phyloP scores from a whole-genome alignment of 306 rosid species.

The Casuarina glauca region DNA sequence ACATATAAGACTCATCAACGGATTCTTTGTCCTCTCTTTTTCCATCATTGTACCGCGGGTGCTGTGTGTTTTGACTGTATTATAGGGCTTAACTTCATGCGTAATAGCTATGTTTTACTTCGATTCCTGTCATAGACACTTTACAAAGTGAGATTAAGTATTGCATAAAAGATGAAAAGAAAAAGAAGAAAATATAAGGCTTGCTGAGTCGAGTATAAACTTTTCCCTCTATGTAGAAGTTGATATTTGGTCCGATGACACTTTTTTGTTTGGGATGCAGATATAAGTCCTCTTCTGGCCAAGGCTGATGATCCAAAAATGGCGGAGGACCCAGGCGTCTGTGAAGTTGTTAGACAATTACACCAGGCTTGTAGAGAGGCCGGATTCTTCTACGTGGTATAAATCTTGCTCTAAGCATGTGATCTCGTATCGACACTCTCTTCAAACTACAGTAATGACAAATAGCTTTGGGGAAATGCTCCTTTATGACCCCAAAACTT shows the following conservation, averaged over 20 bases:
- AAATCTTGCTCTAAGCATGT: neutral
- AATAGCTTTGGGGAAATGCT: neutral
- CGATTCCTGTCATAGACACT: no score
- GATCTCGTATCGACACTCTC: neutral
- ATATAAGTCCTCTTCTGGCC: slow-evolving; percentile 65
- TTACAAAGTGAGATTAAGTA: no score
- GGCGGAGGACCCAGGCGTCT: slow-evolving; percentile 60
- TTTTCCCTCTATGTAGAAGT: neutral
- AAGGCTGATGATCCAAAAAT: slow-evolving; percentile 68
- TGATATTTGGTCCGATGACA: neutral
- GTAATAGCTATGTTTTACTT: no score
- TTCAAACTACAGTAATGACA: neutral
- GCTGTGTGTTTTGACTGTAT: neutral
- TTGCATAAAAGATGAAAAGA: no score
- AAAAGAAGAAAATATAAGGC: no score
- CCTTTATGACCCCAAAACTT: neutral
- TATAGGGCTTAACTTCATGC: neutral
- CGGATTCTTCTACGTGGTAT: slow-evolving; percentile 94
- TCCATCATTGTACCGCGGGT: neutral
- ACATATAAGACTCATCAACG: neutral
- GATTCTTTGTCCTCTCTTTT: slow-evolving; percentile 3
- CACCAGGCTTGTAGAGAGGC: slow-evolving; percentile 85
- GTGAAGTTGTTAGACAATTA: slow-evolving; percentile 65
- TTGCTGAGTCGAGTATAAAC: no score
- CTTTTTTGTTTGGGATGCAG: slow-evolving; percentile 34